A percentile compares a stretch with the other conserved stretches of the same genome.
These are phyloP conservation scores for Serendipita sp. DNA, from an alignment of 1,284 basidiomycete species.

Conservation along the genomic window DNA sequence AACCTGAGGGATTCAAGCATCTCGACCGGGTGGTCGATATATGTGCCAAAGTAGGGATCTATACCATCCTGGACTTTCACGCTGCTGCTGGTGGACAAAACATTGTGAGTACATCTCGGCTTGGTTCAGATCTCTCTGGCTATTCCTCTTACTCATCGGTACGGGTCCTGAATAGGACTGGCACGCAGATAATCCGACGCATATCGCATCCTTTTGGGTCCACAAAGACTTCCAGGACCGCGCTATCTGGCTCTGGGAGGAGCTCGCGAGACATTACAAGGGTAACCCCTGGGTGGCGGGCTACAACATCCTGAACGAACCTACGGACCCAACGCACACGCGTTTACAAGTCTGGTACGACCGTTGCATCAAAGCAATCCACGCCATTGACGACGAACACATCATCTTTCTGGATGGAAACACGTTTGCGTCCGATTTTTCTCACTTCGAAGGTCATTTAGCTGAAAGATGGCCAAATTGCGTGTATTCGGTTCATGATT, in stretches of 20 bases:
- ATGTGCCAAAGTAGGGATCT: slow-evolving; percentile 42
- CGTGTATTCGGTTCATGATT: slow-evolving; percentile 29
- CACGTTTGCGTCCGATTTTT: slow-evolving; percentile 28
- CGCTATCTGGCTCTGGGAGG: slow-evolving; percentile 26
- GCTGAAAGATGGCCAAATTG: slow-evolving; percentile 22
- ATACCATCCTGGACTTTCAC: slow-evolving; percentile 50
- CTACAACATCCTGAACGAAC: slow-evolving; percentile 32
- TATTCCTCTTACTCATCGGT: too few species aligned
- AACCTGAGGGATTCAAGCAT: slow-evolving; percentile 45
- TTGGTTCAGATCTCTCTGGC: slow-evolving; percentile 17
- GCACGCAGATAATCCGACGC: slow-evolving; percentile 15
- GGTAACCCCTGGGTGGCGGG: slow-evolving; percentile 21
- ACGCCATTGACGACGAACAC: slow-evolving; percentile 26
- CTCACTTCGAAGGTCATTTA: slow-evolving; percentile 17
- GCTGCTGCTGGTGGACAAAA: slow-evolving; percentile 19
- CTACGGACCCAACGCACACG: slow-evolving; percentile 23
- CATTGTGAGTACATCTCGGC: slow-evolving; percentile 27
- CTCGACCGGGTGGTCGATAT: slow-evolving; percentile 43
- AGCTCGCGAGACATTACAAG: slow-evolving; percentile 26
- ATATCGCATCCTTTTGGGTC: slow-evolving; percentile 24
- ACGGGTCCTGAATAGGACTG: not conserved
- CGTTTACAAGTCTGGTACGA: slow-evolving; percentile 26
- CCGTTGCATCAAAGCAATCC: slow-evolving; percentile 26
- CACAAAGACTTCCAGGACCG: slow-evolving; percentile 31
- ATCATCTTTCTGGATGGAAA: slow-evolving; percentile 23